phyloP scores from a whole-genome alignment of 140 eudicot genomes.

The Bidens hawaiensis region DNA sequence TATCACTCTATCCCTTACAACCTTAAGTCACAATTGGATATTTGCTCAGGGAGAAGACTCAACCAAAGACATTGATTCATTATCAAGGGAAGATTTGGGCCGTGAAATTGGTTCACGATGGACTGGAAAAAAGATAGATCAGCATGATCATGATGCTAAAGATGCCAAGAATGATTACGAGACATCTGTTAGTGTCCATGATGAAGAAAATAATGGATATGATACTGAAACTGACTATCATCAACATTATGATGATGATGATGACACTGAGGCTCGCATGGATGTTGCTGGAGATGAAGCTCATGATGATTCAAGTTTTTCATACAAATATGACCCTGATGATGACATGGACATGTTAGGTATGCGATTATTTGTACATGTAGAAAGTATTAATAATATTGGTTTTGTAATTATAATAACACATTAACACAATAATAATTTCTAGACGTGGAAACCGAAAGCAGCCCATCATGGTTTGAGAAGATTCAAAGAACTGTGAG shows the following conservation, averaged over 20 bases:
- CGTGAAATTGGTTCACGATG: conserved; percentile 96
- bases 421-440: no score
- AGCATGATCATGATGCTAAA: conserved; percentile 35
- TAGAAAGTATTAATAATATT: no score
- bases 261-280: conserved; percentile 38
- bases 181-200: no score
- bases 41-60: conserved; percentile 44
- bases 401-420: no score
- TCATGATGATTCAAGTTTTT: conserved; percentile 51
- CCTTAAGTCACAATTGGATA: conserved; percentile 4
- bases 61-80: conserved; percentile 44
- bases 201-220: conserved; percentile 57
- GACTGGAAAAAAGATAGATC: conserved; percentile 77
- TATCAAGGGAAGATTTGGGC: conserved; percentile 88
- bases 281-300: no score
- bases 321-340: conserved; percentile 56
- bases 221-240: conserved; percentile 57
- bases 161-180: no score
- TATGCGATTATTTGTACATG: conserved; percentile 11
- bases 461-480: conserved; percentile 80
- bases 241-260: conserved; percentile 40
- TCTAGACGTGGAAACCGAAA: conserved; percentile 39
- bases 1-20: not conserved
- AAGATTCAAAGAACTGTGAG: conserved; percentile 64
- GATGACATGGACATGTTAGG: conserved; percentile 70